Percentiles rank a stretch among this genome's conserved stretches.
These are phyloP conservation scores for Delonix regia DNA, from an alignment of 306 rosid genomes.

Conservation along the genomic window DNA sequence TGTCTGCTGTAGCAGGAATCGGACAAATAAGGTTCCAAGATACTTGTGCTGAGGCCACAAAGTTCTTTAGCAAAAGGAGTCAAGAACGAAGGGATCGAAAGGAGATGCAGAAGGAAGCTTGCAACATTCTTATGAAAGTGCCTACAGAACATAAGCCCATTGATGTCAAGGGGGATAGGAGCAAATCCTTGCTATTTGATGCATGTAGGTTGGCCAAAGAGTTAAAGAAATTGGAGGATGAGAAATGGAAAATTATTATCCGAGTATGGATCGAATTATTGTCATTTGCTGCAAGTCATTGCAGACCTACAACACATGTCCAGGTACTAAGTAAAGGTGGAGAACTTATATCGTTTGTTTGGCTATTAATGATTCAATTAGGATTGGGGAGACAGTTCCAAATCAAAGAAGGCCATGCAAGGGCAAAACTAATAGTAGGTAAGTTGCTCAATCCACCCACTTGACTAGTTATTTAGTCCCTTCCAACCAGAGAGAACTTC, in stretches of 20 bases:
- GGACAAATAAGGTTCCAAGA: conserved; percentile 19
- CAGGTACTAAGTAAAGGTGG: conserved; percentile 45
- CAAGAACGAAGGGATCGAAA: neutral
- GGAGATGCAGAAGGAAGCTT: neutral
- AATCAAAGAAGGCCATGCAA: no score
- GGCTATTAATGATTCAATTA: conserved; percentile 46
- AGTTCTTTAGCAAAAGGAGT: neutral
- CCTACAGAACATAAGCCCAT: neutral
- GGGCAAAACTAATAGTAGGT: no score
- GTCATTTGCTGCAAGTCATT: conserved; percentile 42
- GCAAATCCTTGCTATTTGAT: conserved; percentile 31
- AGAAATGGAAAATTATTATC: conserved; percentile 33
- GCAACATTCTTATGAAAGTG: neutral
- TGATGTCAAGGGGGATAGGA: neutral
- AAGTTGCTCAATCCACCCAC: no score
- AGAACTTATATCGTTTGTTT: conserved; percentile 42
- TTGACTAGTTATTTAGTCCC: no score
- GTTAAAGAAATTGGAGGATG: fast-evolving
- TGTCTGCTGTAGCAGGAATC: neutral
- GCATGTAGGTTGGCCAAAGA: conserved; percentile 25
- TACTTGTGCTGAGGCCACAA: conserved; percentile 28
- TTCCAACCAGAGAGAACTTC: no score
- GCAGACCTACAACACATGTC: conserved; percentile 34
- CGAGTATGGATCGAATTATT: conserved; percentile 45
- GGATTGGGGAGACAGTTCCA: conserved; percentile 47